Evolutionary conservation across 1,284 basidiomycete species (phyloP), one percentile per base, ranked within the genome.

Genomic region (Athelia sp.): DNA sequence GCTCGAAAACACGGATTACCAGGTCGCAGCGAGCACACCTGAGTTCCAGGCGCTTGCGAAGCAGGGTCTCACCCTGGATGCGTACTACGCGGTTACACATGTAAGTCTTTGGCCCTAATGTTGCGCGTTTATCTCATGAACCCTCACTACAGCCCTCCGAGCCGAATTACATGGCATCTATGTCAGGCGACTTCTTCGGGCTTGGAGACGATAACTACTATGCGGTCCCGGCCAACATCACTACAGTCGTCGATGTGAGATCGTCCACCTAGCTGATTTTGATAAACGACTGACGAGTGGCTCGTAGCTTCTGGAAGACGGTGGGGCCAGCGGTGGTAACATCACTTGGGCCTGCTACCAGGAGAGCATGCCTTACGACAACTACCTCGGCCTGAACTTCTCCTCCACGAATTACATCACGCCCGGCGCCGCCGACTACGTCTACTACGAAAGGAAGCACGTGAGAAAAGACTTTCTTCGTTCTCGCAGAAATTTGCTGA

Each of bases 41-140:
- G 65, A 64, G 14, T 83, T 87, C 63, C 63, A 69, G 48, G 62
- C 65, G 45, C 67, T 87, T 31, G 73, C 77, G 11, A 61, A 68
- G 47, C 65, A 81, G 56, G 82, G 82, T 14, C 66, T 86, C 49
- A 59, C 73, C 3, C 67, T 87, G 31, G 68, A 68, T 24, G 65
- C 72, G 36, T 84, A 75, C 63, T 79, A 79, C 55, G 78, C 67
- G 0, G 54, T 85, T 26, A 84, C 84, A 1, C 83, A 86, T 84
- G 62, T 49, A 45, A 49, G 44, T 59, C 13, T 55, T 57, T 3
- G 45, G 49, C 14, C 43, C 22, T 17, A 47, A 21, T 17, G 8
- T 35, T 24, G 10, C 36, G 24, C 15, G 40, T 14, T 29, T 22
- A 50, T 8, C 22, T 53, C 47, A 81, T 53, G 55, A n/a, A 9